Evolutionary conservation across 768 basidiomycete genomes (phyloP).

Genomic region (Collybia mongolica): DNA sequence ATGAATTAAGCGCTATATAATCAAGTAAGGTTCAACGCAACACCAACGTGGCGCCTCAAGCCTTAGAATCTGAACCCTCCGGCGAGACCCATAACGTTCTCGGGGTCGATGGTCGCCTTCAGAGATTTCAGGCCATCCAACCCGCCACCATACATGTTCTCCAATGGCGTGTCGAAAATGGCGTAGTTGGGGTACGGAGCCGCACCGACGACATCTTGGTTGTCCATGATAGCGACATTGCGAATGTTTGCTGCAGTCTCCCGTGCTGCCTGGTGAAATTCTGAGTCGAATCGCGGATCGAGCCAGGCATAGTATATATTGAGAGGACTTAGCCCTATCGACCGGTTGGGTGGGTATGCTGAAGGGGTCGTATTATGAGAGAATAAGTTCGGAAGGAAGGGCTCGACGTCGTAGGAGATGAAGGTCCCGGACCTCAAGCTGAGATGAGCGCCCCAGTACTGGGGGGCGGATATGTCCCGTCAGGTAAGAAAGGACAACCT

Average conservation of each 20-base stretch:
- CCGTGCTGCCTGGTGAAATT: constrained; percentile 37
- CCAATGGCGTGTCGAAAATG: constrained; percentile 46
- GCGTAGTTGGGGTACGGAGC: constrained; percentile 65
- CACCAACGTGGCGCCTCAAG: too few species aligned
- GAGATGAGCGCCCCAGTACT: constrained; percentile 34
- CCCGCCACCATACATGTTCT: constrained; percentile 50
- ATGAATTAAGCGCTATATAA: too few species aligned
- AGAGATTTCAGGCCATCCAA: constrained; percentile 36
- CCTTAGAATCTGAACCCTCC: constrained; percentile 59
- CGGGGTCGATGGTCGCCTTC: constrained; percentile 49
- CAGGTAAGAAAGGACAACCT: not conserved
- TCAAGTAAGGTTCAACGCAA: too few species aligned
- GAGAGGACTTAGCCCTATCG: constrained; percentile 37
- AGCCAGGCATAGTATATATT: constrained; percentile 50
- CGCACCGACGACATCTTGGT: constrained; percentile 31
- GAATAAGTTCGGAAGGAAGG: constrained; percentile 42
- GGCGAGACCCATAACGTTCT: constrained; percentile 62
- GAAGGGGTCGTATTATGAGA: constrained; percentile 33
- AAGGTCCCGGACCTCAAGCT: constrained; percentile 24
- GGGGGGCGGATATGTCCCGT: not conserved
- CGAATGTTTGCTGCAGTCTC: constrained; percentile 38
- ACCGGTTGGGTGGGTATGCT: constrained; percentile 50
- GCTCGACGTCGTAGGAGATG: constrained; percentile 51
- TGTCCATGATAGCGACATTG: constrained; percentile 34
- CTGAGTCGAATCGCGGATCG: constrained; percentile 30